Evolutionary conservation across 2,329 filamentous ascomycete species (phyloP), one percentile per base, ranked within the genome.

Genomic region (Fusarium tjaetaba): DNA sequence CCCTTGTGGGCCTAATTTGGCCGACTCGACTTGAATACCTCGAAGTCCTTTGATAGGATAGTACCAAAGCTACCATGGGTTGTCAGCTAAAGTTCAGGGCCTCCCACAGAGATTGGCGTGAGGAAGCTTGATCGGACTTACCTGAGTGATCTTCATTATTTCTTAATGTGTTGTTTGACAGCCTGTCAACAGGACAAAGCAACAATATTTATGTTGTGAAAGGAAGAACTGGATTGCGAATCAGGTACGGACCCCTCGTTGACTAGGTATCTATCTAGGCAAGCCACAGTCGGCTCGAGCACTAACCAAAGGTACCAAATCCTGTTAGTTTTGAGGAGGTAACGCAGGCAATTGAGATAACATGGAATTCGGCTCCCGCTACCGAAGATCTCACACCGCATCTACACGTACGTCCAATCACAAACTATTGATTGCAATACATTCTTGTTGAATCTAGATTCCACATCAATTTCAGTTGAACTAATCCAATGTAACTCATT

Each of bases 11-110:
- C 87, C 88, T 52, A 94, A 81, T n/a, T 82, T 81, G 7, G 90
- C 86, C 2, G 82, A 80, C 9, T 84, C 67, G 38, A 94, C 82
- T 24, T 85, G 80, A 61, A 92, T 88, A 57, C 88, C 89, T 41
- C 90, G 88, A n/a, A 94, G 86, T 13, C 88, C 91, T 79, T 94
- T 94, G 82, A 94, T 91, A 46, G 93, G 92, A 80, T 94, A 94
- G 53, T 92, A 86, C 81, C 91, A 93, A 41, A 94, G 85, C 81
- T 84, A 59, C 16, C 24, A 30, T 49, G 15, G 14, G 28, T 32
- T 62, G 20, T 74, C 20, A 75, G 63, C n/a, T 41, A 53, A 58
- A 36, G 1, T 26, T n/a, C 30, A 36, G n/a, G 30, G 15, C n/a
- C 11, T 34, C n/a, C 53, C 34, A 16, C 11, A 30, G 38, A 39